These are phyloP conservation scores for Thinopyrum elongatum DNA, from an alignment of 176 grass and related monocot genomes.

Conservation along the genomic window DNA sequence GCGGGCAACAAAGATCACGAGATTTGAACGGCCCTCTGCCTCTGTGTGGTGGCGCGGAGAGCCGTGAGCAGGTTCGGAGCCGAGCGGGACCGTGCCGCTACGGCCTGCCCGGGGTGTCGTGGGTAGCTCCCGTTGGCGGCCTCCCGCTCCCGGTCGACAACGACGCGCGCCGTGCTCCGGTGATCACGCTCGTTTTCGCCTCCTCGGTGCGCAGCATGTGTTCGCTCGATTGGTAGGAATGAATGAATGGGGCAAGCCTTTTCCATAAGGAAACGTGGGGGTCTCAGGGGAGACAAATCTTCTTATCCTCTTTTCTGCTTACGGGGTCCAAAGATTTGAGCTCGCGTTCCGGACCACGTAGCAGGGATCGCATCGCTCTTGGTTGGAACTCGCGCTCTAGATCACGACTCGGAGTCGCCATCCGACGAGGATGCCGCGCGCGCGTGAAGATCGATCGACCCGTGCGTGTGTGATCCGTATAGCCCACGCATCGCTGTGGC, in stretches of 20 bases:
- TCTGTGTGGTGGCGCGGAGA: conserved; percentile 3
- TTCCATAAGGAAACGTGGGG: too few relatives aligned
- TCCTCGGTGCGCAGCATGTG: neutral
- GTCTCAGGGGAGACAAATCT: neutral
- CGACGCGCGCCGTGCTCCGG: neutral
- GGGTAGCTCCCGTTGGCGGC: too few relatives aligned
- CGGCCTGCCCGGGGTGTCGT: too few relatives aligned
- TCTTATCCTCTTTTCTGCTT: neutral
- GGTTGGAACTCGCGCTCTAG: neutral
- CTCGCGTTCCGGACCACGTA: neutral
- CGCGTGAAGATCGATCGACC: too few relatives aligned
- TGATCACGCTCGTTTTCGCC: neutral
- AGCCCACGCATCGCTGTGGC: too few relatives aligned
- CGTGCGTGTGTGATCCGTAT: neutral
- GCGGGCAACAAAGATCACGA: conserved; percentile 2
- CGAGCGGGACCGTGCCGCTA: too few relatives aligned
- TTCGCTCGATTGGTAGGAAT: neutral
- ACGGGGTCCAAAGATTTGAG: neutral
- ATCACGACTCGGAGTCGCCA: neutral
- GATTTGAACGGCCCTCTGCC: neutral
- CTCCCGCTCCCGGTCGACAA: neutral
- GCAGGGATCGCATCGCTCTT: neutral
- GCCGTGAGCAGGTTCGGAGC: conserved; percentile 10
- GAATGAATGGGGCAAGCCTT: too few relatives aligned
- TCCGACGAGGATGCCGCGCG: too few relatives aligned